Conservation (phyloP, 352 stramenopile genomes). For the Pythium insidiosum region DNA sequence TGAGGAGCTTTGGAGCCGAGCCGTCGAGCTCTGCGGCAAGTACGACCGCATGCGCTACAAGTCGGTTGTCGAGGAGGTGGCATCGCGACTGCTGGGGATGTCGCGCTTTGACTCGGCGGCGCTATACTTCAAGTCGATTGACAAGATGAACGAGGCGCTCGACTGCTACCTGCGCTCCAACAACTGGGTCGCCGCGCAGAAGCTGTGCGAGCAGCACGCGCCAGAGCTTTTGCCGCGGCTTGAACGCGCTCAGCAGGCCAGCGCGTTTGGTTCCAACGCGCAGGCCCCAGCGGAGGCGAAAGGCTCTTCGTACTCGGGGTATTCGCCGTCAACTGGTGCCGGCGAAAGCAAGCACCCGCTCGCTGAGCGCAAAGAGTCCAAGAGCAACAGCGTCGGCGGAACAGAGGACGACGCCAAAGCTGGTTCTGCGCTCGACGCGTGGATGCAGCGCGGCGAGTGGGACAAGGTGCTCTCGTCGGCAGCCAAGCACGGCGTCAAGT, state of each 20-base stretch:
- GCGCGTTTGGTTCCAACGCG: slow-evolving; percentile 54
- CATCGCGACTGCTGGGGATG: slow-evolving; percentile 69
- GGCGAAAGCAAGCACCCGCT: slow-evolving; percentile 41
- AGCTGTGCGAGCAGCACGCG: slow-evolving; percentile 71
- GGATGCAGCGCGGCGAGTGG: slow-evolving; percentile 91
- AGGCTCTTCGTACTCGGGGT: slow-evolving; percentile 15
- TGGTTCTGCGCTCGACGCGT: slow-evolving; percentile 79
- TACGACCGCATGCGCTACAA: slow-evolving; percentile 85
- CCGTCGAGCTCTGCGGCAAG: slow-evolving; percentile 84
- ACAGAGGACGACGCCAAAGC: slow-evolving; percentile 26
- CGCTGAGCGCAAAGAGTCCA: slow-evolving; percentile 48
- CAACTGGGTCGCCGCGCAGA: slow-evolving; percentile 69
- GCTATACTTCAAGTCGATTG: slow-evolving; percentile 83
- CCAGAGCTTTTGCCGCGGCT: slow-evolving; percentile 72
- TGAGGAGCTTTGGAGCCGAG: slow-evolving; percentile 84
- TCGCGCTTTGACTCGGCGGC: slow-evolving; percentile 83
- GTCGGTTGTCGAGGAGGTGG: slow-evolving; percentile 86
- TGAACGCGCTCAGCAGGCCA: slow-evolving; percentile 76
- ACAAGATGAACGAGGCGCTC: slow-evolving; percentile 90
- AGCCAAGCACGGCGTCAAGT: slow-evolving; percentile 62
- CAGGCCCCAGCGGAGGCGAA: slow-evolving; percentile 41
- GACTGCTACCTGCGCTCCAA: slow-evolving; percentile 77
- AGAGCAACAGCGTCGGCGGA: slow-evolving; percentile 23
- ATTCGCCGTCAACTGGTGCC: slow-evolving; percentile 30
- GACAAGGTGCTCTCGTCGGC: slow-evolving; percentile 87